Percentiles rank a stretch among this genome's conserved stretches.
Evolutionary conservation across 768 basidiomycete species (phyloP).

Genomic region (Mycena indigotica): DNA sequence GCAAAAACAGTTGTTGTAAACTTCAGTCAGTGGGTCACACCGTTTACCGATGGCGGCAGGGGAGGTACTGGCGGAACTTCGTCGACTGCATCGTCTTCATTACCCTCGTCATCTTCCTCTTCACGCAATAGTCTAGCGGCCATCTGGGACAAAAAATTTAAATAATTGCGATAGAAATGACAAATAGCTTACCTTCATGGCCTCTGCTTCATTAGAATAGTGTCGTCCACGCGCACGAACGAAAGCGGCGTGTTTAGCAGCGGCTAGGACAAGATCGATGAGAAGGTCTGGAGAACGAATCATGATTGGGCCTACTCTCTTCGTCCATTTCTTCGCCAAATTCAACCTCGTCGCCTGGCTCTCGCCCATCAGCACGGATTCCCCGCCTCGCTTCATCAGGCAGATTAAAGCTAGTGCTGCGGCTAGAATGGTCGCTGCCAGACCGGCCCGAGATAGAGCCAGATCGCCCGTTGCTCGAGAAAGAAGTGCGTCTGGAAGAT

Average conservation of each 20-base stretch:
- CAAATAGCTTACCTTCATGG: slow-evolving; percentile 72
- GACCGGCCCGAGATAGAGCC: slow-evolving; percentile 58
- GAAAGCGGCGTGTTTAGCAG: slow-evolving; percentile 81
- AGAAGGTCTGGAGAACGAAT: neutral
- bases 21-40: no score
- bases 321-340: slow-evolving; percentile 85
- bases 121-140: slow-evolving; percentile 65
- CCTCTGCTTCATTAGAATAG: slow-evolving; percentile 90
- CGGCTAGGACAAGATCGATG: slow-evolving; percentile 48
- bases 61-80: slow-evolving; percentile 13
- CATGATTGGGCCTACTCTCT: slow-evolving; percentile 59
- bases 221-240: slow-evolving; percentile 79
- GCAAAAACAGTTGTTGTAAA: no score
- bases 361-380: slow-evolving; percentile 56
- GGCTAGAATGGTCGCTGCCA: slow-evolving; percentile 63
- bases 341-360: slow-evolving; percentile 71
- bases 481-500: slow-evolving; percentile 74
- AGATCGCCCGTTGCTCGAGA: slow-evolving; percentile 64
- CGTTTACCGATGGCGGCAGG: slow-evolving; percentile 13
- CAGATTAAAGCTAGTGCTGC: slow-evolving; percentile 84
- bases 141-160: slow-evolving; percentile 43
- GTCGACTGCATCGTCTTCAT: slow-evolving; percentile 29
- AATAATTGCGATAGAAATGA: neutral
- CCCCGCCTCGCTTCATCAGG: slow-evolving; percentile 68
- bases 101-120: slow-evolving; percentile 57